Conservation (phyloP, 2,329 filamentous ascomycete species). For the Hymenotorrendiella dingleyae region DNA sequence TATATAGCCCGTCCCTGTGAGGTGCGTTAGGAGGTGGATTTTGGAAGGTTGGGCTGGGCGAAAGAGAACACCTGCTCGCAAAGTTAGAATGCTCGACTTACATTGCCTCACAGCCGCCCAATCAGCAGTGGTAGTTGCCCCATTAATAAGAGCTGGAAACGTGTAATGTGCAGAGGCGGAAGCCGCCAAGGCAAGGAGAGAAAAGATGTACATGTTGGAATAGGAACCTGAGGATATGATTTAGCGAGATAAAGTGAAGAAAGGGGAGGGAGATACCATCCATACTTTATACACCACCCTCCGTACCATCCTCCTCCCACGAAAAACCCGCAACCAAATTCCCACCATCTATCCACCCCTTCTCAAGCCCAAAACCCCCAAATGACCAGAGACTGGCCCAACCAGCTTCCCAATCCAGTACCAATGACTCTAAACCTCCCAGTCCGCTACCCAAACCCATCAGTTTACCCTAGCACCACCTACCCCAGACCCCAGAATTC, state of each 20-base stretch:
- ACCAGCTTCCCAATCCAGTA: neutral
- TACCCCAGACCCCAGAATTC: neutral
- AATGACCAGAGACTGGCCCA: neutral
- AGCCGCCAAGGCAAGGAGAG: constrained; percentile 16
- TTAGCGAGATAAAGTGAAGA: neutral
- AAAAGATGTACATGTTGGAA: neutral
- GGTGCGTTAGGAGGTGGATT: no score
- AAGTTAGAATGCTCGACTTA: no score
- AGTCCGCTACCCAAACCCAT: neutral
- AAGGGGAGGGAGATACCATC: neutral
- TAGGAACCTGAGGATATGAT: neutral
- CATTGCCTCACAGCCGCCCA: constrained; percentile 25
- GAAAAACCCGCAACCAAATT: no score
- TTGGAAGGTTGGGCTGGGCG: no score
- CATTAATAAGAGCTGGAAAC: constrained; percentile 11
- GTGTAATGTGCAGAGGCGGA: constrained; percentile 24
- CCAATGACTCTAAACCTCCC: neutral
- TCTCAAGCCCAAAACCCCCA: neutral
- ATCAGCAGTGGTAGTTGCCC: constrained; percentile 11
- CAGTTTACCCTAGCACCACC: neutral
- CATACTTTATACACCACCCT: neutral
- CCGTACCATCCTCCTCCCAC: no score
- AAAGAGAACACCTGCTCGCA: no score
- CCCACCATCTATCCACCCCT: no score
- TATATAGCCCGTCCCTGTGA: constrained; percentile 25